These are phyloP conservation scores for Populus hybrid DNA, from an alignment of 441 rosid genomes.

Conservation along the genomic window DNA sequence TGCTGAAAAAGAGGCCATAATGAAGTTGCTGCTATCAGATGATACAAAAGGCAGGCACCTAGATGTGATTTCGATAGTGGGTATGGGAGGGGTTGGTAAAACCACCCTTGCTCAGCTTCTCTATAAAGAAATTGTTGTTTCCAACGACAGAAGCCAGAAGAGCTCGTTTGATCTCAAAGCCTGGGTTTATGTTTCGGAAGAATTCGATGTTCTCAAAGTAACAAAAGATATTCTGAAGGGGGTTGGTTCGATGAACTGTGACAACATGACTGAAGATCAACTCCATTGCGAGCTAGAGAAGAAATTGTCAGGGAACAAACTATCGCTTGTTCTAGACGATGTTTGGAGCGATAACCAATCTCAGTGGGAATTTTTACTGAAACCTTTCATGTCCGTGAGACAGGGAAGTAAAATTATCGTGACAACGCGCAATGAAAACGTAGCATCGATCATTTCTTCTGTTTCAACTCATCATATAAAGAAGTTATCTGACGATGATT, in stretches of 20 bases:
- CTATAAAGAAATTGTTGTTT: neutral
- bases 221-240: conserved; percentile 18
- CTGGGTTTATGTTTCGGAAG: conserved; percentile 23
- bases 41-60: neutral
- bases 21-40: conserved; percentile 9
- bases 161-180: conserved; percentile 14
- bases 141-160: conserved; percentile 14
- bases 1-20: conserved; percentile 17
- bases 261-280: conserved; percentile 9
- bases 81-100: conserved; percentile 32
- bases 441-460: conserved; percentile 14
- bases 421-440: conserved; percentile 19
- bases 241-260: conserved; percentile 4
- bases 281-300: conserved; percentile 20
- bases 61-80: conserved; percentile 28
- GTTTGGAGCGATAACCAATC: conserved; percentile 27
- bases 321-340: conserved; percentile 39
- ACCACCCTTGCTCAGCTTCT: conserved; percentile 29
- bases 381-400: conserved; percentile 14
- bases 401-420: conserved; percentile 27
- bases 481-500: conserved; percentile 12
- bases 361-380: conserved; percentile 25
- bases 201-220: conserved; percentile 7
- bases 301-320: conserved; percentile 8
- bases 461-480: conserved; percentile 4